Conservation (phyloP, 2,329 filamentous ascomycete species). For the Cryphonectria nitschkei region DNA sequence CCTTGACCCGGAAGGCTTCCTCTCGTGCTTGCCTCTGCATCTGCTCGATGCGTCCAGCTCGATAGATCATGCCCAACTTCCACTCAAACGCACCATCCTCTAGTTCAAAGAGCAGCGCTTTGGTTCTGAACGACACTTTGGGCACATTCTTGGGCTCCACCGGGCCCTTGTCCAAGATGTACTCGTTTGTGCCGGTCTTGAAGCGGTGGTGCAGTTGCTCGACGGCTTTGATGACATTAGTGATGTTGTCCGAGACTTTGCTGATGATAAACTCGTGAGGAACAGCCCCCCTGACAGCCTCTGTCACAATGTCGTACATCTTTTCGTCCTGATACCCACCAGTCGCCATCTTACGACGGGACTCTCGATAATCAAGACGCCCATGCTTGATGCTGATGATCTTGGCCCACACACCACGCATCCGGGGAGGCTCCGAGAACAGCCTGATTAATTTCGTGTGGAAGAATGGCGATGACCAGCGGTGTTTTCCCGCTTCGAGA, state of each 20-base stretch:
- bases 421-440: slow-evolving; percentile 83
- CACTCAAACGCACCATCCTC: slow-evolving; percentile 98
- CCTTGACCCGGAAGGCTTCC: slow-evolving; percentile 86
- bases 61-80: slow-evolving; percentile 94
- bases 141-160: slow-evolving; percentile 87
- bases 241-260: slow-evolving; percentile 89
- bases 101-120: slow-evolving; percentile 84
- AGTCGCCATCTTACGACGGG: slow-evolving; percentile 66
- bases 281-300: slow-evolving; percentile 84
- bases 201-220: slow-evolving; percentile 94
- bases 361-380: slow-evolving; percentile 79
- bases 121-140: slow-evolving; percentile 79
- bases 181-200: slow-evolving; percentile 83
- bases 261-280: slow-evolving; percentile 91
- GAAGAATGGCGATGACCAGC: slow-evolving; percentile 85
- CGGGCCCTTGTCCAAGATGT: slow-evolving; percentile 82
- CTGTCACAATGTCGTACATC: slow-evolving; percentile 80
- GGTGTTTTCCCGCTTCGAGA: slow-evolving; percentile 79
- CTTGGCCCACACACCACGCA: slow-evolving; percentile 83
- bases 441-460: slow-evolving; percentile 78
- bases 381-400: slow-evolving; percentile 82
- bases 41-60: slow-evolving; percentile 85
- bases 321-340: slow-evolving; percentile 70
- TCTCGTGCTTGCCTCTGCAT: slow-evolving; percentile 86
- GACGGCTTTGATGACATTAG: slow-evolving; percentile 84